A percentile compares a stretch with the other conserved stretches of the same genome.
Conservation (phyloP, 768 basidiomycete genomes). For the Leccinum boreale region DNA sequence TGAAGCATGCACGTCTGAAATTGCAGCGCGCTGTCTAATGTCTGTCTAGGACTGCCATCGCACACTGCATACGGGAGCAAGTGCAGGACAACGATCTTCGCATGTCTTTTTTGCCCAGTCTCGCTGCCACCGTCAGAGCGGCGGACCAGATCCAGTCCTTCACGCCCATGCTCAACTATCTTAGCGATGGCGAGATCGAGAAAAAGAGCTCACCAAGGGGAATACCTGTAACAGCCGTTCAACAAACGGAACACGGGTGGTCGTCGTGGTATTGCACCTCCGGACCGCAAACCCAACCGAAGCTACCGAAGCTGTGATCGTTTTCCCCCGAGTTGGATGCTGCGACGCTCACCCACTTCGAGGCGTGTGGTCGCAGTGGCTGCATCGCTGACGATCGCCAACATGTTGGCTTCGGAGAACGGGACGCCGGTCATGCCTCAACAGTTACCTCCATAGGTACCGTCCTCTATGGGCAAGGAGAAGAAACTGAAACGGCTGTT, state of each 20-base stretch:
- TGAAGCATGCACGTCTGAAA: conserved; percentile 36
- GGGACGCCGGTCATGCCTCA: conserved; percentile 58
- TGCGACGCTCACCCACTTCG: conserved; percentile 67
- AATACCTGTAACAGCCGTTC: too few species aligned
- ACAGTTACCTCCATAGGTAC: conserved; percentile 27
- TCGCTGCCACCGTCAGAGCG: conserved; percentile 66
- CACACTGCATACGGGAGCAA: conserved; percentile 95
- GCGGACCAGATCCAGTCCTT: conserved; percentile 74
- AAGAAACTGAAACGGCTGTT: conserved; percentile 70
- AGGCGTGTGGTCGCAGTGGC: conserved; percentile 84
- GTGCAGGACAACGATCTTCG: conserved; percentile 92
- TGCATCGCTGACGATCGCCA: conserved; percentile 80
- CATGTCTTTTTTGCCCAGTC: conserved; percentile 81
- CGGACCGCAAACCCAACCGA: conserved; percentile 89
- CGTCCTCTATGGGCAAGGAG: conserved; percentile 45
- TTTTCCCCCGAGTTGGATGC: conserved; percentile 76
- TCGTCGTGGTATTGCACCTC: conserved; percentile 74
- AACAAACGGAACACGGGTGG: conserved; percentile 77
- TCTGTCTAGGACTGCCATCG: conserved; percentile 78
- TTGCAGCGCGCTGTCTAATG: conserved; percentile 9
- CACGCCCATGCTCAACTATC: conserved; percentile 84
- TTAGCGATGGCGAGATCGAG: conserved; percentile 87
- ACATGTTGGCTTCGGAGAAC: conserved; percentile 91
- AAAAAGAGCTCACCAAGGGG: conserved; percentile 75
- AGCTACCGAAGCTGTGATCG: conserved; percentile 88